Base-by-base conservation (phyloP, 2,329 filamentous ascomycete species). In the Alternaria ethzedia region DNA sequence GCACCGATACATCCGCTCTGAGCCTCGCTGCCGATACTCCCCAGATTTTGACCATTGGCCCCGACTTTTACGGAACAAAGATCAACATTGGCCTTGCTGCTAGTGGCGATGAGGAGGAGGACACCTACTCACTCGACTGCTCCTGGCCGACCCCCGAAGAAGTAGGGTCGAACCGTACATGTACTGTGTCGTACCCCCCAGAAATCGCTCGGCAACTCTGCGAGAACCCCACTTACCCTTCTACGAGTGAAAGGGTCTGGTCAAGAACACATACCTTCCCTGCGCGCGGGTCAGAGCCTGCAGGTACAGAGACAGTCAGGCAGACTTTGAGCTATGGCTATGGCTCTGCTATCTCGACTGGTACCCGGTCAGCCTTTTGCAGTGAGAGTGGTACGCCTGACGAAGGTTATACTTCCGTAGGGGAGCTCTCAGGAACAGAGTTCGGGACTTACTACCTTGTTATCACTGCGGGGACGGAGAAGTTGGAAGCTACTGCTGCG, bases 41-140 rank as follows among this genome's bases (percentile, higher is more conserved):
- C 28, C 2, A 2, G 25, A 25, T 2, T 2, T 2, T 30, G 28
- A 30, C 28, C 28, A 30, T 30, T 1, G 28, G 44, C 1, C 55
- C 55, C 8, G 49, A 28, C 0, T 9, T 13, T 3, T 57, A 15
- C 17, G 54, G 28, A 2, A 36, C 30, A 6, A 36, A 6, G 3
- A 3, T 23, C 2, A 7, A 51, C 12, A 3, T 51, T 6, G 7
- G 12, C 49, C n/a, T n/a, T n/a, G n/a, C n/a, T n/a, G n/a, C 8
- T 0, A 10, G n/a, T 5, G 46, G 4, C 2, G 12, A n/a, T 1
- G 6, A 8, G 0, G 17, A 32, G 0, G 28, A 51, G 1, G 26
- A 57, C n/a, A 12, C 17, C 21, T 49, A 49, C 28, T 1, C n/a
- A 10, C 20, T 36, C 12, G 21, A 17, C 28, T 57, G 55, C 28